phyloP scores from a whole-genome alignment of 2,329 filamentous ascomycete genomes.

The Penicillium brasilianum region DNA sequence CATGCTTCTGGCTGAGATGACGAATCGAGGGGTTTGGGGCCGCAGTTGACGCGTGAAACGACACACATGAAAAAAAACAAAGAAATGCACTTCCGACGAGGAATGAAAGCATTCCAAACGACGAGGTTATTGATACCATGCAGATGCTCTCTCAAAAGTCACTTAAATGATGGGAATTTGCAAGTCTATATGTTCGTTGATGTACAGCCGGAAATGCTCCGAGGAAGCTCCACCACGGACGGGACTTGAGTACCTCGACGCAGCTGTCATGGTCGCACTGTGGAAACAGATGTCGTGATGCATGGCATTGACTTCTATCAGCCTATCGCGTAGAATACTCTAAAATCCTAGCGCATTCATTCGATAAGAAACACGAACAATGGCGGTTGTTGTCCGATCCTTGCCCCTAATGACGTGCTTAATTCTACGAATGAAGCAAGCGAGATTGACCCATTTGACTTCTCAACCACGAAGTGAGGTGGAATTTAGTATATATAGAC shows the following conservation, averaged over 20 bases:
- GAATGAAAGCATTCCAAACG: background rate
- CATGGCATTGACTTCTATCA: background rate
- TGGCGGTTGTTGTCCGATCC: background rate
- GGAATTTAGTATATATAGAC: background rate
- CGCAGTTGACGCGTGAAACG: background rate
- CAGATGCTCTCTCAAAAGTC: background rate
- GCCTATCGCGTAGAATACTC: background rate
- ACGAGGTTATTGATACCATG: background rate
- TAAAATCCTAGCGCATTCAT: background rate
- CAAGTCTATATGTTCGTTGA: background rate
- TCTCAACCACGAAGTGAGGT: background rate
- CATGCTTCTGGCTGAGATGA: background rate
- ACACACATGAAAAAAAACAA: no score
- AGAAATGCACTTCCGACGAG: background rate
- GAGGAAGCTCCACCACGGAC: background rate
- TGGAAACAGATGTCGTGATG: slow-evolving; percentile 3
- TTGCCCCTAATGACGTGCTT: slow-evolving; percentile 1
- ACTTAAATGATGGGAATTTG: background rate
- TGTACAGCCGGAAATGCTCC: background rate
- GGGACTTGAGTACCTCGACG: background rate
- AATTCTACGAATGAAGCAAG: slow-evolving; percentile 1
- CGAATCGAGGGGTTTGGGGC: slow-evolving; percentile 3
- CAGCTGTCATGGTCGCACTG: background rate
- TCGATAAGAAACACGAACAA: background rate
- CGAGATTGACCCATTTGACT: background rate